Conservation (phyloP, 106 monocot species). For the Xerophyta viscosa region DNA sequence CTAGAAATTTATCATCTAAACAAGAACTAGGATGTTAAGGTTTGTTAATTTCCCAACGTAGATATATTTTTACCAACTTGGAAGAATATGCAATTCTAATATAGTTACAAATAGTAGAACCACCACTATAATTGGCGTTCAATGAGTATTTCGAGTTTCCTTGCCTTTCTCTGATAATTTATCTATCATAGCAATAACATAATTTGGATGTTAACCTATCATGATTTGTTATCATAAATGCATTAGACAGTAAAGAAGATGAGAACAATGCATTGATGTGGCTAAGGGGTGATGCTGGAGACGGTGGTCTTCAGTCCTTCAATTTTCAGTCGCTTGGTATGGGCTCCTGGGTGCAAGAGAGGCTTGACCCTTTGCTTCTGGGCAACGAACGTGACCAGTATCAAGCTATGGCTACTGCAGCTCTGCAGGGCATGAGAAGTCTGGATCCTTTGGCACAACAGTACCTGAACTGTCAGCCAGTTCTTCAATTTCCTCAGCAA, state of each 20-base stretch:
- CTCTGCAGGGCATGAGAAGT: constrained; percentile 53
- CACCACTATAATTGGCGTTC: too few relatives aligned
- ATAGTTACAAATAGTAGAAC: too few relatives aligned
- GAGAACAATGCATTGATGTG: constrained; percentile 71
- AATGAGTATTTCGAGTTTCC: too few relatives aligned
- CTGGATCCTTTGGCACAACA: constrained; percentile 58
- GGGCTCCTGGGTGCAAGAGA: constrained; percentile 52
- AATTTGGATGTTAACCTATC: neutral
- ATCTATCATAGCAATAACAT: neutral
- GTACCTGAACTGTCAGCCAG: constrained; percentile 57
- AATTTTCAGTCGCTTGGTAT: constrained; percentile 62
- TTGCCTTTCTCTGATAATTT: too few relatives aligned
- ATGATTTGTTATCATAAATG: neutral
- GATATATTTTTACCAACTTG: too few relatives aligned
- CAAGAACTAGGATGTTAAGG: too few relatives aligned
- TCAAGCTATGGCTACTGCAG: constrained; percentile 64
- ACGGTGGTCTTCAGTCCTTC: constrained; percentile 43
- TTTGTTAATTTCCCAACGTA: too few relatives aligned
- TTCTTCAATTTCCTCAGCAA: constrained; percentile 60
- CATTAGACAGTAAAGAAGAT: constrained; percentile 41
- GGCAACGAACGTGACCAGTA: constrained; percentile 61
- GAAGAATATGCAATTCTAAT: too few relatives aligned
- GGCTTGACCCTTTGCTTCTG: constrained; percentile 49
- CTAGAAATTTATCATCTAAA: too few relatives aligned
- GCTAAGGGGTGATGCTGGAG: constrained; percentile 58